Base-by-base conservation (phyloP, 73 alveolate species). In the Paramecium bursaria region DNA sequence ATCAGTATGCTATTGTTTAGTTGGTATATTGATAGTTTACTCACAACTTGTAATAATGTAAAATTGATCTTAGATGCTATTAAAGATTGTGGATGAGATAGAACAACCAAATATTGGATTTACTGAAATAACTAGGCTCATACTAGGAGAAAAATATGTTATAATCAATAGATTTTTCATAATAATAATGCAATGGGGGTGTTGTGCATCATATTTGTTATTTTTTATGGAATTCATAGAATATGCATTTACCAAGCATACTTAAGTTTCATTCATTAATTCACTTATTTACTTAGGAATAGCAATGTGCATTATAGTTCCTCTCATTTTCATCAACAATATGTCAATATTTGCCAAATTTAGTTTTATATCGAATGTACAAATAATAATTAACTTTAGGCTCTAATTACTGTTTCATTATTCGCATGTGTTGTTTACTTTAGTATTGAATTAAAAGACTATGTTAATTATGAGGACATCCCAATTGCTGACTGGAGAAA, bases 141-240 rank as follows among this genome's bases (percentile, higher is more conserved):
- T 67, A 21, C 44, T 67, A 42, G 82, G 82, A 30, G 82, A 67
- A 42, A 67, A 67, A 17, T 67, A 67, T 11, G 82, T 67, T 1
- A 25, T 25, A 21, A 4, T 67, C 19, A 67, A 67, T 47, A 67
- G 35, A 67, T 42, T 42, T 21, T 67, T 67, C 23, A 42, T 67
- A 0, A 42, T 67, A 6, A n/a, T 67, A 10, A 67, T 67, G 82
- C 30, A 67, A 67, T 67, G 82, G 82, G 82, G 82, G 44, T 67
- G 82, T 42, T 67, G 82, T 42, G 82, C 82, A 10, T 67, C 82
- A 67, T 67, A 67, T 67, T 35, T 67, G 33, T 67, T 67, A 27
- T 67, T 67, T 67, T 67, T 67, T 67, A 67, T 67, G 82, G 82
- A 67, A 67, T 67, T 67, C 57, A 39, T 67, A 5, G 82, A 67